Percentiles rank a stretch among this genome's conserved stretches.
Conservation (phyloP, 768 basidiomycete species). For the Suillus tomentosus region DNA sequence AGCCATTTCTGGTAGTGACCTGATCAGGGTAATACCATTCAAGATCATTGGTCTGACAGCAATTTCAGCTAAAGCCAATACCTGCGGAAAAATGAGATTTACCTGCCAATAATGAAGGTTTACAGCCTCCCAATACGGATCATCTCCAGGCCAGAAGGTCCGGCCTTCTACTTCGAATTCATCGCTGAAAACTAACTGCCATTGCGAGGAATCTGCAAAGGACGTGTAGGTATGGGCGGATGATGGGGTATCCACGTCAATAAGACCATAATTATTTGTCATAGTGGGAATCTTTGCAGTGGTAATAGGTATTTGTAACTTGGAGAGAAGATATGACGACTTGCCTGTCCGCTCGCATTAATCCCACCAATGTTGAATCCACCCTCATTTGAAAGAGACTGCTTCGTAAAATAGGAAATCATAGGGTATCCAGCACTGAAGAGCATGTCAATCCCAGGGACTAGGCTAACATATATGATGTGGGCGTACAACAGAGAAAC, state of each 20-base stretch:
- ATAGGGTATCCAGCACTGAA: slow-evolving; percentile 64
- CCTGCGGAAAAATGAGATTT: background rate
- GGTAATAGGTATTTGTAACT: slow-evolving; percentile 9
- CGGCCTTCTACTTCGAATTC: slow-evolving; percentile 84
- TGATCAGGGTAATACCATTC: slow-evolving; percentile 91
- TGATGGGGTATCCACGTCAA: slow-evolving; percentile 76
- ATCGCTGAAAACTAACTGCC: slow-evolving; percentile 81
- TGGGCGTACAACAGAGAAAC: slow-evolving; percentile 59
- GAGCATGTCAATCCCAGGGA: slow-evolving; percentile 8
- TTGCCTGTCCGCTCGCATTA: slow-evolving; percentile 72
- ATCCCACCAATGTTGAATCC: slow-evolving; percentile 79
- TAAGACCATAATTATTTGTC: slow-evolving; percentile 65
- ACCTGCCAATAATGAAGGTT: slow-evolving; percentile 81
- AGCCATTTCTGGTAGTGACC: slow-evolving; percentile 71
- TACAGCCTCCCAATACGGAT: slow-evolving; percentile 87
- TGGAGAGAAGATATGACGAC: slow-evolving; percentile 14
- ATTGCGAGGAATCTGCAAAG: slow-evolving; percentile 52
- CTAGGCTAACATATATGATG: background rate
- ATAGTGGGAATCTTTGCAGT: slow-evolving; percentile 53
- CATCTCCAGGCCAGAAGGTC: slow-evolving; percentile 78
- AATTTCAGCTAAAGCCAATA: background rate
- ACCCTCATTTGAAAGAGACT: slow-evolving; percentile 47
- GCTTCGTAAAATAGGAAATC: slow-evolving; percentile 55
- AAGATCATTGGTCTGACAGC: slow-evolving; percentile 60
- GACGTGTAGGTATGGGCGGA: slow-evolving; percentile 54